Evolutionary conservation across 2,329 filamentous ascomycete species (phyloP).

Genomic region (Balansia obtecta): DNA sequence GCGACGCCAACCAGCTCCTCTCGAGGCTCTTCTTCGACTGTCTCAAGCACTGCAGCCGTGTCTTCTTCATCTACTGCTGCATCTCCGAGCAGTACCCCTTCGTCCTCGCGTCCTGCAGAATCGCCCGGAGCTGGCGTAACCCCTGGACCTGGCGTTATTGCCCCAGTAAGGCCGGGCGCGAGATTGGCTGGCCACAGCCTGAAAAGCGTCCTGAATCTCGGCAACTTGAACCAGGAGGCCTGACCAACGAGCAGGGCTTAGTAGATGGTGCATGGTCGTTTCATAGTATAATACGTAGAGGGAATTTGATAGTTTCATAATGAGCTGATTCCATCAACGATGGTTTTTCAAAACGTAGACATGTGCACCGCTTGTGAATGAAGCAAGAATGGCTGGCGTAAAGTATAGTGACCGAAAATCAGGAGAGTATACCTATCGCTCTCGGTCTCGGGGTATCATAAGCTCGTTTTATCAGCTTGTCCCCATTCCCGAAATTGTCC

Average conservation of each 20-base stretch:
- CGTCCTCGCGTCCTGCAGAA: not conserved
- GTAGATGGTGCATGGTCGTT: not conserved
- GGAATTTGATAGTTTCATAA: not conserved
- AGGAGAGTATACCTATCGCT: not conserved
- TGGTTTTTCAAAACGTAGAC: not conserved
- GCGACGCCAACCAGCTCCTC: not conserved
- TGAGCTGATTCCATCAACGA: not conserved
- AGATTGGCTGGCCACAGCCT: conserved; percentile 29
- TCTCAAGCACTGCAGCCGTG: not conserved
- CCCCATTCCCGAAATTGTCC: no score
- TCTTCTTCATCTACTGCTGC: conserved; percentile 6
- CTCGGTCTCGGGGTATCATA: not conserved
- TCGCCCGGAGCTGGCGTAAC: conserved; percentile 1
- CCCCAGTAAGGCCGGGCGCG: conserved; percentile 16
- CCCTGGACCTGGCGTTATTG: conserved; percentile 8
- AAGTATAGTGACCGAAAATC: not conserved
- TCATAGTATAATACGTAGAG: not conserved
- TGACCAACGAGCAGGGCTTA: not conserved
- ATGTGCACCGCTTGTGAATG: not conserved
- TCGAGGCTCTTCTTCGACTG: not conserved
- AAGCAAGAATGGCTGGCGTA: not conserved
- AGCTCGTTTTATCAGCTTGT: not conserved
- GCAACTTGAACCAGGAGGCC: conserved; percentile 20
- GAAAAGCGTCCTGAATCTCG: conserved; percentile 30
- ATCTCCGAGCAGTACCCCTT: not conserved